phyloP scores from a whole-genome alignment of 768 basidiomycete species.

The Lanmaoa rubissima region DNA sequence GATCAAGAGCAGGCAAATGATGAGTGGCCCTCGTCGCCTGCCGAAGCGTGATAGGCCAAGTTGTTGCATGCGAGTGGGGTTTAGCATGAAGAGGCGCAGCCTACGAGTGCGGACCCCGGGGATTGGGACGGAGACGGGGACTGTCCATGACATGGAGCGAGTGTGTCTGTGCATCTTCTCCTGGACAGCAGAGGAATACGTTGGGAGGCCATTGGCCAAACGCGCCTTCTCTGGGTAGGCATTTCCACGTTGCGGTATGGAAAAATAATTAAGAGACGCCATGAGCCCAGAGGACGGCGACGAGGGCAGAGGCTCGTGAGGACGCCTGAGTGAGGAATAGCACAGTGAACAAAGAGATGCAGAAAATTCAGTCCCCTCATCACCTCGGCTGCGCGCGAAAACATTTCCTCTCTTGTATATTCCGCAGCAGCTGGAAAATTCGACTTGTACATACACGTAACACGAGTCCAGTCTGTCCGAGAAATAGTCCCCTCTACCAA shows the following conservation, averaged over 20 bases:
- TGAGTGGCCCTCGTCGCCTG: slow-evolving; percentile 51
- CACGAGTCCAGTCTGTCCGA: not conserved
- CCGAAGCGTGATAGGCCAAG: slow-evolving; percentile 56
- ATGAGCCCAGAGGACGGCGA: slow-evolving; percentile 27
- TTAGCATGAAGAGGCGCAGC: slow-evolving; percentile 57
- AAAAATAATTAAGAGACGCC: slow-evolving; percentile 50
- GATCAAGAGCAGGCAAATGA: slow-evolving; percentile 49
- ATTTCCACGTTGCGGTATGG: slow-evolving; percentile 44
- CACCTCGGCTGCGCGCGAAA: slow-evolving; percentile 19
- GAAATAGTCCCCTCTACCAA: slow-evolving; percentile 11
- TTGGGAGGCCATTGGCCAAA: slow-evolving; percentile 43
- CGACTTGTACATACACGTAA: not conserved
- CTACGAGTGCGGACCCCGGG: slow-evolving; percentile 57
- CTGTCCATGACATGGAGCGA: slow-evolving; percentile 52
- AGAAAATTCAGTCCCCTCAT: slow-evolving; percentile 17
- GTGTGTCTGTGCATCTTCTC: slow-evolving; percentile 60
- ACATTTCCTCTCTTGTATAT: slow-evolving; percentile 23
- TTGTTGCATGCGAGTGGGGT: slow-evolving; percentile 59
- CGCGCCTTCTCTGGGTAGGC: slow-evolving; percentile 45
- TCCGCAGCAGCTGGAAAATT: slow-evolving; percentile 23
- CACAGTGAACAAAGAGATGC: not conserved
- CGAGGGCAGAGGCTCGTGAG: slow-evolving; percentile 18
- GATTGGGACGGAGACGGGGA: slow-evolving; percentile 57
- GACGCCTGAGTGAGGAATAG: slow-evolving; percentile 15
- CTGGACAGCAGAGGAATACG: slow-evolving; percentile 56